Evolutionary conservation across 495 filamentous ascomycete species (phyloP).

Genomic region (Penicillium bovifimosum): DNA sequence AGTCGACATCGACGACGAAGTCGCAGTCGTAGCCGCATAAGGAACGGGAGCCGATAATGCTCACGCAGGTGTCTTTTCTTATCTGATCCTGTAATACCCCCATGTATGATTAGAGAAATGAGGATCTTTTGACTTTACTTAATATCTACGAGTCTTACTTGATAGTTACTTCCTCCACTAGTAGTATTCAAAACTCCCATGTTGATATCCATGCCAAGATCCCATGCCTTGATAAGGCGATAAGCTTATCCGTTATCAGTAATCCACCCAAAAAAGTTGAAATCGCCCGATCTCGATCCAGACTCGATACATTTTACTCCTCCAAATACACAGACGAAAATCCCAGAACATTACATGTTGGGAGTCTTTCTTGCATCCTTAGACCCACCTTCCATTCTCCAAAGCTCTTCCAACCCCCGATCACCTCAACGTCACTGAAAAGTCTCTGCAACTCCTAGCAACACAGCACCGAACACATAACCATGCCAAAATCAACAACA

Average conservation of each 20-base stretch:
- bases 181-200: no score
- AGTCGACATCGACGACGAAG: conserved; percentile 15
- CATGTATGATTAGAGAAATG: conserved; percentile 7
- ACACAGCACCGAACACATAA: not conserved
- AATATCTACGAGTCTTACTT: not conserved
- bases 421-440: not conserved
- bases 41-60: conserved; percentile 3
- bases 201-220: not conserved
- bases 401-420: not conserved
- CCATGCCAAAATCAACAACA: not conserved
- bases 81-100: not conserved
- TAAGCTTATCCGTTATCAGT: conserved; percentile 16
- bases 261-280: conserved; percentile 27
- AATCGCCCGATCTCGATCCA: conserved; percentile 10
- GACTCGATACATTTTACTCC: conserved; percentile 6
- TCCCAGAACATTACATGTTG: not conserved
- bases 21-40: conserved; percentile 11
- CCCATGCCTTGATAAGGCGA: conserved; percentile 11
- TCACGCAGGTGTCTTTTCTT: not conserved
- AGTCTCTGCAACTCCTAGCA: conserved; percentile 1
- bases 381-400: not conserved
- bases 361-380: not conserved
- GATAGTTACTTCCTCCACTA: not conserved
- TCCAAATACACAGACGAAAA: not conserved
- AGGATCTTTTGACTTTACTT: not conserved